Evolutionary conservation across 257 asterid species (phyloP).

Genomic region (Primulina eburnea): DNA sequence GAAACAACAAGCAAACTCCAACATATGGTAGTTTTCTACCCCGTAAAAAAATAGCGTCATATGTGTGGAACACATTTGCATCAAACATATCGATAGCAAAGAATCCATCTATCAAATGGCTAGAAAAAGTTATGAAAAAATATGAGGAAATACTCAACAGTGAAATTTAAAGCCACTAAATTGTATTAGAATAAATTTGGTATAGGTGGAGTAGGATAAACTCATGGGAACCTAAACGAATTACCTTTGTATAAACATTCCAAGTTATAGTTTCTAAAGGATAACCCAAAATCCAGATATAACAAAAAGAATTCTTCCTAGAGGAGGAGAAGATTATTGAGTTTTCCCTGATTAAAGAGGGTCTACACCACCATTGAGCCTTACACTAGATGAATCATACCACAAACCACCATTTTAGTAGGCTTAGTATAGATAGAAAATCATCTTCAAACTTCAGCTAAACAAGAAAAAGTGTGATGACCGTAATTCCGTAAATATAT

Average conservation of each 20-base stretch:
- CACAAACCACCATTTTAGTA: neutral
- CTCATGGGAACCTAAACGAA: neutral
- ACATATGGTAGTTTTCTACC: neutral
- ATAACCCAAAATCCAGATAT: neutral
- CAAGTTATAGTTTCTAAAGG: neutral
- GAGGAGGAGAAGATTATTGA: neutral
- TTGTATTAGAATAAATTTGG: neutral
- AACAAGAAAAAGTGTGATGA: neutral
- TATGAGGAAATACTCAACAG: neutral
- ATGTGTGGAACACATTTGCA: neutral
- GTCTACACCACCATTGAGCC: neutral
- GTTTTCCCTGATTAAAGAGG: neutral
- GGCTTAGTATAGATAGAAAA: neutral
- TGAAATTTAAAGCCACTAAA: neutral
- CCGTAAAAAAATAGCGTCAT: neutral
- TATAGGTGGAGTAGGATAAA: neutral
- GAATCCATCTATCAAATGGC: neutral
- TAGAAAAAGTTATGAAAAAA: neutral
- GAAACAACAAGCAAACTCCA: too few species aligned
- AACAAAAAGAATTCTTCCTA: neutral
- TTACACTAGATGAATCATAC: neutral
- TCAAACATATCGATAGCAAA: neutral
- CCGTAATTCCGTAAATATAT: neutral
- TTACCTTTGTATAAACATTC: neutral
- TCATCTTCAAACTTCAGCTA: neutral